Evolutionary conservation across 2,329 filamentous ascomycete genomes (phyloP).

Genomic region (Parasarocladium wereldwijsianum): DNA sequence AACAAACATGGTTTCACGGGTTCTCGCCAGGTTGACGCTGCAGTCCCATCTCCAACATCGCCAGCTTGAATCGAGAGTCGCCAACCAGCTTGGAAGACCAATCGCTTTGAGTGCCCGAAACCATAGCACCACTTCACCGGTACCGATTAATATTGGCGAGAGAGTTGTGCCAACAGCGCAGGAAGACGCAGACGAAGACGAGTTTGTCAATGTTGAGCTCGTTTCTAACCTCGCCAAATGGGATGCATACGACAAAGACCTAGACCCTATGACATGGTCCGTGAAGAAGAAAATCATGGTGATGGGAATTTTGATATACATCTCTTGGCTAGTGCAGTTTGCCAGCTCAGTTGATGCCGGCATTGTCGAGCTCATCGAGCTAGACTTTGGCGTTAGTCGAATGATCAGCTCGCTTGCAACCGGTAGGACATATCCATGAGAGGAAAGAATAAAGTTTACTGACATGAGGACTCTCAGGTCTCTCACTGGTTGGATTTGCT

Average conservation of each 20-base stretch:
- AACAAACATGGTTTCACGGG: too few relatives aligned
- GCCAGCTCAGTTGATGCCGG: slow-evolving; percentile 2
- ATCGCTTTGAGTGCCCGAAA: too few relatives aligned
- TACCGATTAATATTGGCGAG: too few relatives aligned
- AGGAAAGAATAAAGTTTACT: too few relatives aligned
- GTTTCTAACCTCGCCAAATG: not conserved
- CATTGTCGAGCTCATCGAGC: not conserved
- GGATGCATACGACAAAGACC: slow-evolving; percentile 1
- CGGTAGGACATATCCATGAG: not conserved
- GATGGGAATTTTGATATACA: not conserved
- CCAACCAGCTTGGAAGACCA: too few relatives aligned
- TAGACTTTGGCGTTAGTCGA: not conserved
- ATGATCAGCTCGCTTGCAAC: slow-evolving; percentile 1
- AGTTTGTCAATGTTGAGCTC: not conserved
- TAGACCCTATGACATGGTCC: not conserved
- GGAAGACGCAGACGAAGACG: too few relatives aligned
- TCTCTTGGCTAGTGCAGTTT: slow-evolving; percentile 4
- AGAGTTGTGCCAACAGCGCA: too few relatives aligned
- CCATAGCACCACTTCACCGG: too few relatives aligned
- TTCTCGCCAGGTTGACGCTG: too few relatives aligned
- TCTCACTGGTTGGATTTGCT: slow-evolving; percentile 30
- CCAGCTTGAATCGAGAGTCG: too few relatives aligned
- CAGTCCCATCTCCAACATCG: too few relatives aligned
- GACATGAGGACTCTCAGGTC: too few relatives aligned
- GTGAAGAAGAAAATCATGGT: slow-evolving; percentile 1